phyloP scores from a whole-genome alignment of 345 rosid species.

The Nasturtium officinale region DNA sequence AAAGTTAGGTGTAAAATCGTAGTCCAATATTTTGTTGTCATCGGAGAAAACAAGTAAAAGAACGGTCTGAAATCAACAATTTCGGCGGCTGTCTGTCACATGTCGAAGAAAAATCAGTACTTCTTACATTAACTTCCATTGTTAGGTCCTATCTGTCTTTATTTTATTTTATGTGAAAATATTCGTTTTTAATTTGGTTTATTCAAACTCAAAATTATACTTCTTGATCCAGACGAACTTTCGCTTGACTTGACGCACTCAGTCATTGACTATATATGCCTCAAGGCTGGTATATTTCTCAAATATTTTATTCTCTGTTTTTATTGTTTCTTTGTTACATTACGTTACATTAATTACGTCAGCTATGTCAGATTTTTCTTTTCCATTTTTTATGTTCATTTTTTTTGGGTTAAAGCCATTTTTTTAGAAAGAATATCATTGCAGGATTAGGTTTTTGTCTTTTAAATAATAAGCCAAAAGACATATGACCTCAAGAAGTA shows the following conservation, averaged over 20 bases:
- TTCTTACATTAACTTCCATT: not conserved
- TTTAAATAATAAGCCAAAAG: not conserved
- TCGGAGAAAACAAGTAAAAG: slow-evolving; percentile 12
- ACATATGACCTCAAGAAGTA: not conserved
- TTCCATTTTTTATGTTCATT: not conserved
- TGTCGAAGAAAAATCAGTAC: slow-evolving; percentile 3
- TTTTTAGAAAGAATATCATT: not conserved
- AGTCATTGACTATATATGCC: not conserved
- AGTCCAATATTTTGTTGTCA: slow-evolving; percentile 30
- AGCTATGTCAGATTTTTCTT: not conserved
- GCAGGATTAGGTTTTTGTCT: not conserved
- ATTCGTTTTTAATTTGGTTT: not conserved
- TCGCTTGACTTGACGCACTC: slow-evolving; percentile 14
- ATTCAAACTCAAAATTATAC: not conserved
- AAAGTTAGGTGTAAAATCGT: slow-evolving; percentile 9
- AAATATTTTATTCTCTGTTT: not conserved
- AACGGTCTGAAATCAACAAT: slow-evolving; percentile 8
- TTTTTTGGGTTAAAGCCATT: too few species aligned
- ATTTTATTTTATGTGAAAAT: not conserved
- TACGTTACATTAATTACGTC: not conserved
- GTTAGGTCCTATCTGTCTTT: not conserved
- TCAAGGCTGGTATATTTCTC: not conserved
- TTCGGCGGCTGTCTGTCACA: slow-evolving; percentile 30
- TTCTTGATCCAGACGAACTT: not conserved
- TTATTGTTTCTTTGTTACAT: not conserved